Base-by-base conservation (phyloP, 148 eudicot species). In the Agrostemma githago region DNA sequence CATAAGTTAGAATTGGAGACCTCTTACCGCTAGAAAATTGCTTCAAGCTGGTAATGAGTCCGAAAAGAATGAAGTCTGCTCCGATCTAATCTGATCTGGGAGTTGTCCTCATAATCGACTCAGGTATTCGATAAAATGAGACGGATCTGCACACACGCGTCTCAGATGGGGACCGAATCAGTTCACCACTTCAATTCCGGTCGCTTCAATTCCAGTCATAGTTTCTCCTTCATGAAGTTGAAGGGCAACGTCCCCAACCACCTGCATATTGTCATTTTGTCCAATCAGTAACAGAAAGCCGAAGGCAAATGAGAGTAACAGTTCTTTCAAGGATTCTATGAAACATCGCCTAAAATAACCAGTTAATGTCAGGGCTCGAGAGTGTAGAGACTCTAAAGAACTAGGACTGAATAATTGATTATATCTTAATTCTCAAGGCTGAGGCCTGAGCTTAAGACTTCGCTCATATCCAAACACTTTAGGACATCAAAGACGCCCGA, bases 201-300 rank as follows among this genome's bases (percentile, higher is more conserved):
- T 84, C 78, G 34, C 48, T 80, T 95, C 90, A 61, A 95, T 83
- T 62, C 89, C 96, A 5, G 82, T 84, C 78, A 87, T 67, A 14
- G 90, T 71, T 58, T 38, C 78, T 54, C 89, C 89, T 37, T 83
- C 82, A 72, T 85, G 97, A 44, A 92, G 88, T 78, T 92, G 97
- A 77, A 88, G 85, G 43, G 97, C 92, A 56, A 88, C 92, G 73
- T 95, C 88, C 16, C 99, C 96, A 62, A 92, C 96, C 54, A 92
- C 89, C 99, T 92, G 89, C 78, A 62, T 39, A 43, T 68, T n/a
- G 72, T 42, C 71, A 72, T 12, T 12, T 74, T 54, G 19, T 54
- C 6, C 62, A 60, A 42, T 58, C 71, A 79, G 73, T 38, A 72
- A 68, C 42, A 79, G 60, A 74, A 38, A 54, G 20, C 16, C 37